A percentile compares a stretch with the other conserved stretches of the same genome.
Conservation (phyloP, 768 basidiomycete genomes). For the Phallus indusiatus region DNA sequence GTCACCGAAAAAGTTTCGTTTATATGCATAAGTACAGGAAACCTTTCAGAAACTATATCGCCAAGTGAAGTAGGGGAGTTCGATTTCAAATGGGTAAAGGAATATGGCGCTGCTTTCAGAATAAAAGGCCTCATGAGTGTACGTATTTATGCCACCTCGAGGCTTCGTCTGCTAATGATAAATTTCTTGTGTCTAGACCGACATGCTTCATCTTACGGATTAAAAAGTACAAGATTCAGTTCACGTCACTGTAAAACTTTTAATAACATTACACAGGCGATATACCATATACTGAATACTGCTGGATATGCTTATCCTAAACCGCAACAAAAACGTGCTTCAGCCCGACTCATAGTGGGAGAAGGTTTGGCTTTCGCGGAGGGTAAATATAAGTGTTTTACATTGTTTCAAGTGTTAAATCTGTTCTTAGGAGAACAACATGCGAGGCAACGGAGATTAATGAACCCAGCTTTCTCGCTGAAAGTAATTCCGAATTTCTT, state of each 20-base stretch:
- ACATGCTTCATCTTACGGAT: background rate
- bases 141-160: background rate
- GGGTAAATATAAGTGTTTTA: constrained; percentile 22
- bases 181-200: background rate
- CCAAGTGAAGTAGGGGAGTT: constrained; percentile 19
- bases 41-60: constrained; percentile 20
- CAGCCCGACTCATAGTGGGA: constrained; percentile 41
- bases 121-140: constrained; percentile 3
- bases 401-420: background rate
- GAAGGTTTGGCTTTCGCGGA: constrained; percentile 46
- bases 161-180: background rate
- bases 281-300: constrained; percentile 49
- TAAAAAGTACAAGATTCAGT: background rate
- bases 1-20: background rate
- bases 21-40: constrained; percentile 14
- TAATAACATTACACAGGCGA: constrained; percentile 15
- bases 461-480: background rate
- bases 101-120: constrained; percentile 22
- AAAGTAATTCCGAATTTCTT: background rate
- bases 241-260: background rate
- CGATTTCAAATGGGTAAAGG: constrained; percentile 23
- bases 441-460: background rate
- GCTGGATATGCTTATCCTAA: constrained; percentile 46
- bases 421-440: constrained; percentile 12
- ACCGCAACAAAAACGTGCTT: constrained; percentile 40